These are phyloP conservation scores for Prinsepia uniflora DNA, from an alignment of 306 rosid species.

Conservation along the genomic window DNA sequence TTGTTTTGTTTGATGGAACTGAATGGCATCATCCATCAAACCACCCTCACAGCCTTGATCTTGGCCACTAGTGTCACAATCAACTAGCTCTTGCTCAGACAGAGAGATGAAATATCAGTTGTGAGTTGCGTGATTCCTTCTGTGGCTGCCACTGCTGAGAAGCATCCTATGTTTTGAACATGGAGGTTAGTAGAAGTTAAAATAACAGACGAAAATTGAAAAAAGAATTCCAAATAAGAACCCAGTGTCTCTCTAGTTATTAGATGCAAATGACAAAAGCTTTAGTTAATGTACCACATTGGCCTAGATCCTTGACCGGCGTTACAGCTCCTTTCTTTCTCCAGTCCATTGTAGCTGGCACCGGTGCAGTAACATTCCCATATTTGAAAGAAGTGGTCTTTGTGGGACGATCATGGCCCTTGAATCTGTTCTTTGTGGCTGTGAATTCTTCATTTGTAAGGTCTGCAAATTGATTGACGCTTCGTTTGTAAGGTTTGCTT, in stretches of 20 bases:
- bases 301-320: slow-evolving; percentile 6
- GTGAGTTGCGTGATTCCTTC: slow-evolving; percentile 30
- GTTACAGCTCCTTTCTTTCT: slow-evolving; percentile 12
- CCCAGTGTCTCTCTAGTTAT: too few species aligned
- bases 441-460: background rate
- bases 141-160: slow-evolving; percentile 39
- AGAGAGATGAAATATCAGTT: slow-evolving; percentile 25
- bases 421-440: too few species aligned
- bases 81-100: slow-evolving; percentile 44
- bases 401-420: too few species aligned
- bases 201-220: too few species aligned
- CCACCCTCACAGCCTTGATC: slow-evolving; percentile 36
- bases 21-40: slow-evolving; percentile 33
- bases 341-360: slow-evolving; percentile 8
- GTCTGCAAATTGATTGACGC: background rate
- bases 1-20: slow-evolving; percentile 25
- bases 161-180: slow-evolving; percentile 19
- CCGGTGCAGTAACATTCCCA: background rate
- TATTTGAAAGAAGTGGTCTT: background rate
- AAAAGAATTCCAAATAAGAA: too few species aligned
- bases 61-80: slow-evolving; percentile 32
- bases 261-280: too few species aligned
- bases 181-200: too few species aligned
- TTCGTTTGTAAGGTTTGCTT: background rate
- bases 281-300: background rate